Base-by-base conservation (phyloP, 495 filamentous ascomycete genomes). In the Rhizodiscina lignyota region DNA sequence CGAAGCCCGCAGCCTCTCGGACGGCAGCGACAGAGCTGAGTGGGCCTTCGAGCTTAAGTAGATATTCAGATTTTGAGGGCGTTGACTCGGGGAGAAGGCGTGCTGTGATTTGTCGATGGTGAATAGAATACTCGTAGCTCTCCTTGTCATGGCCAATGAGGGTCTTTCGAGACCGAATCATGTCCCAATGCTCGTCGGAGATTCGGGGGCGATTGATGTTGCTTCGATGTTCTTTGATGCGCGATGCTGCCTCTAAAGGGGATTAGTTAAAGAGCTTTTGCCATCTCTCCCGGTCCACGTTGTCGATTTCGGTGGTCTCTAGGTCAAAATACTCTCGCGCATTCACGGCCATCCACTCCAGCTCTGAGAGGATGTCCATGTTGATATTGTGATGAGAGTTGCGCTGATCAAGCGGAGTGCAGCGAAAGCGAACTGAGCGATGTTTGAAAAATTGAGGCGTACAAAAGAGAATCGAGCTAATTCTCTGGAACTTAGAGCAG, bases 11-110 rank as follows among this genome's bases (percentile, higher is more conserved):
- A 5, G 39, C 40, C 1, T 35, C 19, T 43, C 43, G 34, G 10
- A 54, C 31, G 10, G 44, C 46, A 15, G 29, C 1, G 0, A 34
- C 11, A 32, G 37, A 41, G 22, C 21, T 13, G 10, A 53, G 13
- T 13, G 36, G 21, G 18, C 41, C 43, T 17, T 47, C 49, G 11
- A 59, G 45, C 34, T 51, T 52, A 18, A 58, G 8, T n/a, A 56
- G 31, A 29, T 51, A 56, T 31, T 24, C 4, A 43, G 11, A 18
- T 18, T 18, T 37, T 4, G 4, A 12, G 3, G 12, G 23, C 13
- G 24, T 19, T 37, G 29, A 12, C 17, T 30, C 3, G 13, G 35
- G 11, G 5, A 37, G 26, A n/a, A n/a, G n/a, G n/a, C n/a, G n/a
- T n/a, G n/a, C n/a, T n/a, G n/a, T n/a, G n/a, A n/a, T n/a, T n/a